Evolutionary conservation across 805 yeast genomes (phyloP).

Genomic region (Barnettozyma vustinii): DNA sequence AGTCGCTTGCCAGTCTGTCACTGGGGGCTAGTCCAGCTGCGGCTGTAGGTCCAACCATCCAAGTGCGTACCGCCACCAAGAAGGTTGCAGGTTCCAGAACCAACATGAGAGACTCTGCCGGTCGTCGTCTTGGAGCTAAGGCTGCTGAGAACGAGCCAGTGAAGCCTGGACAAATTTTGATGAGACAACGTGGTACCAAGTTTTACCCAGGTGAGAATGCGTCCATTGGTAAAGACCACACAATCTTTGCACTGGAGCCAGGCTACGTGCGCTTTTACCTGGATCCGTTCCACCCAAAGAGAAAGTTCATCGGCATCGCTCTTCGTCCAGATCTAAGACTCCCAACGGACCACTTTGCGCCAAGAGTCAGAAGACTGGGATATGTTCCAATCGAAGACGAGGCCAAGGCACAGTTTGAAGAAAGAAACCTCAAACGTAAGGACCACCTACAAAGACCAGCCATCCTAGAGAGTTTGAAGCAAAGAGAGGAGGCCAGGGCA

Average conservation of each 20-base stretch:
- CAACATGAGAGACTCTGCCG: slow-evolving; percentile 89
- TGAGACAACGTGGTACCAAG: slow-evolving; percentile 93
- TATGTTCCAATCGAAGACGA: slow-evolving; percentile 47
- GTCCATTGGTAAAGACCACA: slow-evolving; percentile 89
- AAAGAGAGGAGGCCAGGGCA: slow-evolving; percentile 37
- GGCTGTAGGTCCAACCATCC: slow-evolving; percentile 9
- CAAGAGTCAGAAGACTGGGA: slow-evolving; percentile 83
- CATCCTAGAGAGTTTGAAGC: slow-evolving; percentile 35
- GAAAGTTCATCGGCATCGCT: slow-evolving; percentile 87
- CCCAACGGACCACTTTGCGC: slow-evolving; percentile 90
- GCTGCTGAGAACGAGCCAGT: slow-evolving; percentile 72
- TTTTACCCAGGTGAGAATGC: slow-evolving; percentile 93
- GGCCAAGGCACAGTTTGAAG: slow-evolving; percentile 51
- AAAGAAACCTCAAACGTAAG: slow-evolving; percentile 58
- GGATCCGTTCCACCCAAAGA: slow-evolving; percentile 94
- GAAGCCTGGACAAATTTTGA: slow-evolving; percentile 76
- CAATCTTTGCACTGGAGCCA: slow-evolving; percentile 85
- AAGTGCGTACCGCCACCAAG: slow-evolving; percentile 86
- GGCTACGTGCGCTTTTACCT: slow-evolving; percentile 88
- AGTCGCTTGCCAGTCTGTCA: slow-evolving; percentile 14
- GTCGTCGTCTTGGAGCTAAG: slow-evolving; percentile 90
- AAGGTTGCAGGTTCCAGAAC: slow-evolving; percentile 94
- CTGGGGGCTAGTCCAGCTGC: slow-evolving; percentile 4
- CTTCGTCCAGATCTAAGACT: slow-evolving; percentile 54
- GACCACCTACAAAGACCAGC: slow-evolving; percentile 52